phyloP scores from a whole-genome alignment of 306 rosid species.

The Senna tora region DNA sequence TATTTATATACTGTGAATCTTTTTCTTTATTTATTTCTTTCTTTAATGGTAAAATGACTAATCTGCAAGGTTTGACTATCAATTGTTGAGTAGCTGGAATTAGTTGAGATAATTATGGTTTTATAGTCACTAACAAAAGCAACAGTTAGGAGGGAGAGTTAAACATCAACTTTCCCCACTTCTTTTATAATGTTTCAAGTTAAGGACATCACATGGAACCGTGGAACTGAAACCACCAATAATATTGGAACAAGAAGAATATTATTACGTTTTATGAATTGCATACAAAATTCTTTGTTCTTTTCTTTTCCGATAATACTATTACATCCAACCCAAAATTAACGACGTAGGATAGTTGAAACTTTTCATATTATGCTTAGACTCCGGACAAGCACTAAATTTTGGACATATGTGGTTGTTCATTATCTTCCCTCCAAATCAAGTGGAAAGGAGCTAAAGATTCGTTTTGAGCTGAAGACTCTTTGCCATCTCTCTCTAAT shows the following conservation, averaged over 20 bases:
- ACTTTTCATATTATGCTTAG: constrained; percentile 17
- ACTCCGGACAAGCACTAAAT: constrained; percentile 39
- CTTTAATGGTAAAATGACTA: neutral
- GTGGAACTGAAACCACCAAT: neutral
- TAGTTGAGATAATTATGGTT: neutral
- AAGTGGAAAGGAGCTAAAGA: neutral
- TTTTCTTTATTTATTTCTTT: neutral
- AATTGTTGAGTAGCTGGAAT: neutral
- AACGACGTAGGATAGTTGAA: constrained; percentile 7
- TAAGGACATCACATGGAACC: constrained; percentile 6
- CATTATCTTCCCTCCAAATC: constrained; percentile 2
- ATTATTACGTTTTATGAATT: neutral
- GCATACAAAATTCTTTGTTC: neutral
- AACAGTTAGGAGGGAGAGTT: neutral
- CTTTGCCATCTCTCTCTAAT: neutral
- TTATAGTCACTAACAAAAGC: neutral
- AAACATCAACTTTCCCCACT: neutral
- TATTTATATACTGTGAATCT: neutral
- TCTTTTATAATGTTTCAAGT: neutral
- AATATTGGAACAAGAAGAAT: neutral
- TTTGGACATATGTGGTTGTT: constrained; percentile 45
- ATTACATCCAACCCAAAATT: constrained; percentile 6
- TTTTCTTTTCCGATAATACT: neutral
- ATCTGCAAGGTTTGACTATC: neutral
- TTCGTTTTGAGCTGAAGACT: neutral